These are phyloP conservation scores for Syncephalastrum contaminatum DNA, from an alignment of 371 early-diverging fungal genomes.

Conservation along the genomic window DNA sequence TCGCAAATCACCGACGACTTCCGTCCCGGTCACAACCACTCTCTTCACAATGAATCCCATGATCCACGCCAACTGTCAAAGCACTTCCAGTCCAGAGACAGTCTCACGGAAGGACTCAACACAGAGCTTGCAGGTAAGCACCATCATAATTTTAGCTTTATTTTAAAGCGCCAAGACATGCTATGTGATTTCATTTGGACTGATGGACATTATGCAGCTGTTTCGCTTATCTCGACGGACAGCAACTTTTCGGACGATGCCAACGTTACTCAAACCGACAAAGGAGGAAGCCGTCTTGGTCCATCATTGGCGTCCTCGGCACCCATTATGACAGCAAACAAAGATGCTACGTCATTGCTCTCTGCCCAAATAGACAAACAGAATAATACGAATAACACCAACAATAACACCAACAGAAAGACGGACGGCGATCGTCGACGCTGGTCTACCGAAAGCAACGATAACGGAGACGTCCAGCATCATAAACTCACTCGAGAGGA, in stretches of 20 bases:
- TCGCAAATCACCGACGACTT: no score
- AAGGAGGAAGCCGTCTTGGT: conserved; percentile 19
- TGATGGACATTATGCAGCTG: conserved; percentile 11
- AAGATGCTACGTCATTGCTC: conserved; percentile 5
- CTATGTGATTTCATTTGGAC: conserved; percentile 1
- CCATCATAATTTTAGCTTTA: no score
- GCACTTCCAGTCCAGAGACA: no score
- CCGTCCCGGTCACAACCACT: no score
- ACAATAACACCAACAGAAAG: conserved; percentile 9
- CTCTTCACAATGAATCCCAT: no score
- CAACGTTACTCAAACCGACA: conserved; percentile 20
- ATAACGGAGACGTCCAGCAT: conserved; percentile 25
- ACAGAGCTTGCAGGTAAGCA: no score
- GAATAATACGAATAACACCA: conserved; percentile 6
- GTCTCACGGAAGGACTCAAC: no score
- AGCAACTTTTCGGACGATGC: conserved; percentile 39
- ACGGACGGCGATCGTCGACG: conserved; percentile 23
- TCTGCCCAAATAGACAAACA: conserved; percentile 2
- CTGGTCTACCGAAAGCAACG: conserved; percentile 24
- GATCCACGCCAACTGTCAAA: no score
- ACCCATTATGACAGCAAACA: conserved; percentile 37
- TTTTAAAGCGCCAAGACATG: no score
- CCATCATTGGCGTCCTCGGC: conserved; percentile 31
- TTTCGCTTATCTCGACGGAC: conserved; percentile 38
- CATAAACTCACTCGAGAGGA: conserved; percentile 50